Base-by-base conservation (phyloP, 257 asterid species). In the Forsythia viridissima region DNA sequence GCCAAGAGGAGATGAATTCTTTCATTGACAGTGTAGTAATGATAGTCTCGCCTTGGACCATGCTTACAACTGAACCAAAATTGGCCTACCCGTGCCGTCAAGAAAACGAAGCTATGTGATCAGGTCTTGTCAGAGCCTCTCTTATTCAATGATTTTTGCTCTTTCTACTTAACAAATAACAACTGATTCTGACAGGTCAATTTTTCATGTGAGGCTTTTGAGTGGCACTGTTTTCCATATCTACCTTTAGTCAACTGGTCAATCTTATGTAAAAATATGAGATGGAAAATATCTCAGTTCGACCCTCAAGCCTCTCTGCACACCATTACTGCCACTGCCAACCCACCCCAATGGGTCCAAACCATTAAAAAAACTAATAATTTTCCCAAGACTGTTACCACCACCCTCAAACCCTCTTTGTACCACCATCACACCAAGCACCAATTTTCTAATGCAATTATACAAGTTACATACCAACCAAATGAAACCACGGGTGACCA, bases 401-500 rank as follows among this genome's bases (percentile, higher is more conserved):
- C n/a, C 57, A 3, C n/a, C 57, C 57, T 15, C n/a, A 48, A 48
- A 48, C 57, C 57, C 15, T 48, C 18, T 13, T 0, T 13, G 57
- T 48, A 48, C 57, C 57, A 13, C 57, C n/a, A 59, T 57, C 66
- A 57, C 66, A 57, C 66, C 66, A 57, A n/a, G 11, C 65, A 15
- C 4, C 68, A 20, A 21, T 61, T n/a, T 20, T 20, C 1, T 51
- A n/a, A 15, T 21, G 37, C 68, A 8, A 8, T 13, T 21, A 21
- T 61, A 61, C 69, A 20, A 9, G 13, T 61, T 8, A 61, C 38
- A 61, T 24, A 8, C 69, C 38, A 55, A 7, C 0, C 65, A 55
- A 18, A 55, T n/a, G 36, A n/a, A 51, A 78, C 18, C 69, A 74
- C 80, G 61, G 40, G 40, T 16, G 40, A 12, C 63, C 42, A 75